Evolutionary conservation across 2,329 filamentous ascomycete genomes (phyloP), one percentile per base, ranked within the genome.

Genomic region (Rhynchosporium secalis): DNA sequence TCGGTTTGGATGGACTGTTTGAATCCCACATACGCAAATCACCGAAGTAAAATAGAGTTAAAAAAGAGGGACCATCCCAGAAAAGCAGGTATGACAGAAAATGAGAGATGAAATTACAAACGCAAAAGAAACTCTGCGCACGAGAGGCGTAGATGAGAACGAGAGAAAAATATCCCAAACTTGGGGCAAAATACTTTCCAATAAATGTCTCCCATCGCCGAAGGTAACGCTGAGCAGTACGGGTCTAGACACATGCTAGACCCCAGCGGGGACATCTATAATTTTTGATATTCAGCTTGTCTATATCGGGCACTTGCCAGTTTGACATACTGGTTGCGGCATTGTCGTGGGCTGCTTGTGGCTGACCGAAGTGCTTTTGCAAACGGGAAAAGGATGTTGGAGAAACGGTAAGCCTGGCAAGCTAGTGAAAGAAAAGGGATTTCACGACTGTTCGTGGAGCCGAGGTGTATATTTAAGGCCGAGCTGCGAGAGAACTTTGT

Each of bases 171-270:
- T 40, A 41, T 29, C 40, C 49, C 33, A 26, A 33, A 33, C 49
- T 40, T 45, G 13, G 33, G 6, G 31, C 15, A 52, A 5, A 3
- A 28, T 15, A n/a, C n/a, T 28, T 33, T 3, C n/a, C 12, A 31
- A 4, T 8, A 26, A 29, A 13, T 20, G 20, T 41, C 51, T 36
- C 51, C 51, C 40, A 54, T 41, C 51, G n/a, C 43, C 4, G 9
- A 8, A 41, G 10, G 29, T 31, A 54, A 41, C 33, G 51, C 51
- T 54, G 51, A 54, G 9, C 51, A 54, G 51, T 52, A 13, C 33
- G 9, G 9, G 33, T 6, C 33, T 36, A 36, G 6, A 26, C 12
- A 3, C 8, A 15, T 10, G 8, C 51, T 54, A 36, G 51, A 13
- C 51, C 33, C 13, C 28, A 54, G 33, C 28, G 51, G 51, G 49